Base-by-base conservation (phyloP, 1,139 yeast genomes). In the Yamadazyma diddensiae region DNA sequence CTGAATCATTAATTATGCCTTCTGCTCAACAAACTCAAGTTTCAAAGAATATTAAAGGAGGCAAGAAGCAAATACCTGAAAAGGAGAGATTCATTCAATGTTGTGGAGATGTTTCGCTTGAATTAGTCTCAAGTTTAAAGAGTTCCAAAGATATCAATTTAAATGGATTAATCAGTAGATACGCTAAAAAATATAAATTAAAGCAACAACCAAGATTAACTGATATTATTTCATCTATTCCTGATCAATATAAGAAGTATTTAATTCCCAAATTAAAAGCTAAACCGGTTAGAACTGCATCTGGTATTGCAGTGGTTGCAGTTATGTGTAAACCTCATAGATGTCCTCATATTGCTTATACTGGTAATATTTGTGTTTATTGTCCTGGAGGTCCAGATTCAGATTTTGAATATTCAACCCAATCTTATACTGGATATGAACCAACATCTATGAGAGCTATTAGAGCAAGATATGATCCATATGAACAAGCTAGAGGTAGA, bases 371-470 rank as follows among this genome's bases (percentile, higher is more conserved):
- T 42, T 92, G 99, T 69, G 98, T 92, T 11, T 92, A 92, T 57
- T 92, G 99, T 64, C 99, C 99, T 4, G 99, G 99, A 38, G 99
- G 99, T 1, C 99, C 99, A 2, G 99, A 92, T 57, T 83, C 95
- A 1, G 99, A 92, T 62, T 92, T 92, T 53, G 99, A 92, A 55
- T 92, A 92, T 57, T 86, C 96, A 1, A 92, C 99, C 2, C 99
- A 92, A 60, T 88, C 97, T 2, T 92, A 92, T 53, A 92, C 99
- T 0, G 99, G 99, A 24, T 92, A 94, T 53, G 99, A 92, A 55
- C 99, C 99, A 6, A 92, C 99, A 0, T 88, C 97, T 2, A 92
- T 92, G 99, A 75, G 99, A 50, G 98, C 98, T 8, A 92, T 92
- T 45, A 71, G 98, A 44, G 98, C 98, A 0, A 75, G 98, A 47